Evolutionary conservation across 225 moss, liverwort and hornwort species (phyloP), one percentile per base, ranked within the genome.

Genomic region (Physcomitrium patens): DNA sequence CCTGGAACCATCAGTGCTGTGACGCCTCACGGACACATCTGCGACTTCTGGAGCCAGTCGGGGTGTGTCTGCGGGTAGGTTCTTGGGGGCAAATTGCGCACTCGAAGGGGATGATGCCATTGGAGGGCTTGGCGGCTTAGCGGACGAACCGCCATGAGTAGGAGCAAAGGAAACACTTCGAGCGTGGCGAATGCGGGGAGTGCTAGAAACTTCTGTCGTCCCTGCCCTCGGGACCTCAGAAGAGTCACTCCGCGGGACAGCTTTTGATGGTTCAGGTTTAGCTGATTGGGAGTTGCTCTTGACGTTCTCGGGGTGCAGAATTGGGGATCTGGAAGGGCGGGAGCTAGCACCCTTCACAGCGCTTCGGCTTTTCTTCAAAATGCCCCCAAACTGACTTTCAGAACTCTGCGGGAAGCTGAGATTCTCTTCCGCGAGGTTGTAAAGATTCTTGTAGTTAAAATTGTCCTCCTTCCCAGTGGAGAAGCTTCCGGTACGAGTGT

Each of bases 401-500:
- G 59, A 0, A 17, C 58, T 82, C 14, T 7, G 11, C 48, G 79
- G 41, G 10, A 9, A 7, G 5, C 23, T 44, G 8, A 65, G 14
- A 5, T 71, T 67, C 24, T 86, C 83, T 20, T 81, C 87, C 8
- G 63, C 49, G 7, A 79, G 52, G 8, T 84, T 87, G 62, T 88
- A 82, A 0, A 85, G 75, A 1, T 46, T 74, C 16, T 68, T 62
- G 71, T 71, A 80, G 57, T 31, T 83, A 15, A 76, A 50, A 67
- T 56, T 85, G 26, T 88, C 88, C 63, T 85, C 88, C 59, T 83
- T 88, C 53, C 64, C 69, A 0, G 80, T 76, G 19, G 85, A 76
- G 63, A 80, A 88, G 67, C 80, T 88, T 13, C 88, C 80, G n/a
- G 85, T 81, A 65, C 88, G 88, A 1, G 83, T 78, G 50, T 88